These are phyloP conservation scores for Aspergillus ellipticus DNA, from an alignment of 495 filamentous ascomycete genomes.

Conservation along the genomic window DNA sequence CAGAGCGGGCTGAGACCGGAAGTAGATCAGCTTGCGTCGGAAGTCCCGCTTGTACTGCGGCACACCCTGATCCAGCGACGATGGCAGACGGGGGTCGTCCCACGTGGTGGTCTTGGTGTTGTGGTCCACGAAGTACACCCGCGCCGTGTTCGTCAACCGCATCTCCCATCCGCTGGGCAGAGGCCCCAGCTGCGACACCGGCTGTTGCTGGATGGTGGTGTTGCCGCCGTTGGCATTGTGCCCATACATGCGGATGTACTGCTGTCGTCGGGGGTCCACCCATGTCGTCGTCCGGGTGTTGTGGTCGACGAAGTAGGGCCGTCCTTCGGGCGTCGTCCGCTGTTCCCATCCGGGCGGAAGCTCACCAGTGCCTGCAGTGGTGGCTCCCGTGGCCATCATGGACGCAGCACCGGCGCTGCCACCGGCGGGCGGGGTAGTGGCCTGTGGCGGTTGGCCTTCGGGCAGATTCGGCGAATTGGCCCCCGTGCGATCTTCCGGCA, in stretches of 20 bases:
- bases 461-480: conserved; percentile 82
- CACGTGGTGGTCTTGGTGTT: conserved; percentile 99
- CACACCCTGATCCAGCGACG: conserved; percentile 95
- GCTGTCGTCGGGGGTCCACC: conserved; percentile 97
- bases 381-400: conserved; percentile 93
- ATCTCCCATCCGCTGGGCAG: conserved; percentile 98
- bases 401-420: conserved; percentile 57
- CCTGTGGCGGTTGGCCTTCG: conserved; percentile 54
- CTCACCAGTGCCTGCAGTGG: conserved; percentile 91
- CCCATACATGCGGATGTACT: conserved; percentile 97
- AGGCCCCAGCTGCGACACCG: conserved; percentile 95
- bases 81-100: conserved; percentile 94
- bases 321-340: conserved; percentile 87
- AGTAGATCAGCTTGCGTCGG: conserved; percentile 95
- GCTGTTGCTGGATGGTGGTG: conserved; percentile 89
- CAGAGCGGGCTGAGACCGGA: conserved; percentile 95
- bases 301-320: conserved; percentile 98
- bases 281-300: conserved; percentile 98
- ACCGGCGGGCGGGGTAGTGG: conserved; percentile 45
- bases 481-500: conserved; percentile 93
- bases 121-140: conserved; percentile 98
- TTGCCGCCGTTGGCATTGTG: conserved; percentile 71
- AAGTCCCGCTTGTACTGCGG: conserved; percentile 99
- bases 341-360: conserved; percentile 96
- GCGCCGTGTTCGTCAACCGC: conserved; percentile 95